Base-by-base conservation (phyloP, 1,284 basidiomycete genomes). In the Ustilago loliicola region DNA sequence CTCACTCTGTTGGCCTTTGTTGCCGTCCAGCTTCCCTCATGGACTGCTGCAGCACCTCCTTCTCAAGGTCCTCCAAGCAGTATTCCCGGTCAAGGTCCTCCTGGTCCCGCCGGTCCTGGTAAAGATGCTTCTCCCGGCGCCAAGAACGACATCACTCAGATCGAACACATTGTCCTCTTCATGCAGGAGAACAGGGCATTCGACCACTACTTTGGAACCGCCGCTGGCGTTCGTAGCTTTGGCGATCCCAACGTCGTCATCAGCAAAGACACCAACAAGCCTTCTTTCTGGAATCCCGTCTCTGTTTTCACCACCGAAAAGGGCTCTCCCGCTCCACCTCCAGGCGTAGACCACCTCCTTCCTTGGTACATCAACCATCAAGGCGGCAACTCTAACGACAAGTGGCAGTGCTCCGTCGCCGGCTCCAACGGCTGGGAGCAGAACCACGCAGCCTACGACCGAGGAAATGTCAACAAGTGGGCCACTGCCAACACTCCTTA, bases 141-240 rank as follows among this genome's bases (percentile, higher is more conserved):
- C 36, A 47, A 47, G 32, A 51, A 61, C 19, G 58, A 61, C 36
- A 61, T 61, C 48, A 52, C 58, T 8, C 58, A 74, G 25, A 66
- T 69, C 36, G 60, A 78, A 57, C 75, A 78, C 61, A 67, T 78
- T 34, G 66, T 78, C n/a, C 52, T 78, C 17, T 78, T 78, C 60
- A 84, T 84, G 82, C 82, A 84, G 57, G 82, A 83, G 65, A 83
- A 83, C 66, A 61, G 82, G n/a, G 79, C 82, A 23, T 83, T 83
- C 48, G 82, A 83, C 55, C 82, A 83, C 67, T 83, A 83, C 61
- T 83, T 82, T 61, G 77, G 77, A 9, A 77, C 82, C 9, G 75
- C 82, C 63, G 74, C 72, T 2, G 82, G 82, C 53, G 72, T 82
- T 32, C 73, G 82, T 59, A 82, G 82, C 25, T 83, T 83, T 66